phyloP scores from a whole-genome alignment of 78 protist species.

The Trichosphaerium sp. region DNA sequence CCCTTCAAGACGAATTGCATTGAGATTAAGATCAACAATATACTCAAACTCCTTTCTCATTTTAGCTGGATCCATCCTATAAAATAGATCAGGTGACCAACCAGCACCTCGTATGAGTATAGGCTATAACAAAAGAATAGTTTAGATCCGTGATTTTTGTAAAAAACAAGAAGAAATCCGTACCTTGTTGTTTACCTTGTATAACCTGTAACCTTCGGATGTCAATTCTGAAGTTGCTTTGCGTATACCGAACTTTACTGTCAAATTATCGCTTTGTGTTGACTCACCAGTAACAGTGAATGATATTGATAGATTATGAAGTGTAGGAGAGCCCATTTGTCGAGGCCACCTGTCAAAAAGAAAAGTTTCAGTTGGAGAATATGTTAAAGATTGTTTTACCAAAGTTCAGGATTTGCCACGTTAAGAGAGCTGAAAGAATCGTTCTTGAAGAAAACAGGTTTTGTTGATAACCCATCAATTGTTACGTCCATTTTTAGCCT shows the following conservation, averaged over 20 bases:
- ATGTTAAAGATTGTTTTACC: background rate
- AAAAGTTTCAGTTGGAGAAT: background rate
- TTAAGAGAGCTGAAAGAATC: background rate
- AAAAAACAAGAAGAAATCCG: too few species aligned
- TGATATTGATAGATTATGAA: background rate
- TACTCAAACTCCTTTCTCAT: background rate
- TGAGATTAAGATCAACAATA: background rate
- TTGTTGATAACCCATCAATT: too few species aligned
- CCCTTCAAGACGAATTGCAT: background rate
- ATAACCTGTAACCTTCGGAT: background rate
- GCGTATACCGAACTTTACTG: background rate
- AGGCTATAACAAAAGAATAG: background rate
- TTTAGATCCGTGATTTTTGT: background rate
- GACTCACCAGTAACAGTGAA: background rate
- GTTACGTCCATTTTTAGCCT: too few species aligned
- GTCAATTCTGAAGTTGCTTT: background rate
- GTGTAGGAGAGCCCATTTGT: background rate
- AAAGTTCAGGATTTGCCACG: background rate
- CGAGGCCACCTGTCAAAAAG: slow-evolving; percentile 8
- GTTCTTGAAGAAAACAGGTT: background rate
- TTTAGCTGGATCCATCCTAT: background rate
- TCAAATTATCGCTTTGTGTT: background rate
- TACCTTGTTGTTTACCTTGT: background rate
- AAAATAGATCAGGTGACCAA: background rate
- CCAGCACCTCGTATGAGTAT: background rate